A percentile compares a stretch with the other conserved stretches of the same genome.
Conservation (phyloP, 1,284 basidiomycete species). For the Macrocystidia cucumis region DNA sequence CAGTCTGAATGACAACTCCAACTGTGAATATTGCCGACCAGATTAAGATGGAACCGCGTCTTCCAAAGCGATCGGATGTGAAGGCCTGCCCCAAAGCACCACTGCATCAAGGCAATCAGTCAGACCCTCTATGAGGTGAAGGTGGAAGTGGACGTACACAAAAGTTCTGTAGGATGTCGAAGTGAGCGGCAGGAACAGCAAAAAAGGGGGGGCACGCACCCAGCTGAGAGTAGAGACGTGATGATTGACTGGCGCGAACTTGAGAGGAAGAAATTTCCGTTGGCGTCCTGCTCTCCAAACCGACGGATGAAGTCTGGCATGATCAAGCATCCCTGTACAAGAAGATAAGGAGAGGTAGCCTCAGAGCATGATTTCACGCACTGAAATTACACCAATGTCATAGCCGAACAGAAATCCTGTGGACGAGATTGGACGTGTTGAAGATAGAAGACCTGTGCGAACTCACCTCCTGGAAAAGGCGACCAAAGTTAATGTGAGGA, state of each 20-base stretch:
- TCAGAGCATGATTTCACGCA: conserved; percentile 13
- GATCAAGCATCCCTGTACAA: conserved; percentile 62
- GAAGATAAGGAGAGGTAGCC: conserved; percentile 1
- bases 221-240: conserved; percentile 72
- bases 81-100: conserved; percentile 71
- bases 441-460: conserved; percentile 3
- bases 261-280: conserved; percentile 47
- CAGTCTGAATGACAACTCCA: conserved; percentile 68
- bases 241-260: conserved; percentile 68
- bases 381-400: conserved; percentile 63
- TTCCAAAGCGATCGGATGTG: conserved; percentile 68
- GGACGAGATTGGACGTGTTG: conserved; percentile 4
- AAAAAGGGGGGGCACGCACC: conserved; percentile 29
- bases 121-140: conserved; percentile 1
- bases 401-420: conserved; percentile 60
- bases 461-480: conserved; percentile 17
- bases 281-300: conserved; percentile 48
- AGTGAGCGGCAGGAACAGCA: not conserved
- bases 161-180: conserved; percentile 38
- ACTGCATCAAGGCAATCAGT: conserved; percentile 20
- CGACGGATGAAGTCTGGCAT: conserved; percentile 71
- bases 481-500: conserved; percentile 4
- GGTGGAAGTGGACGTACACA: conserved; percentile 30
- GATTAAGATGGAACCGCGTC: conserved; percentile 65
- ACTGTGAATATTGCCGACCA: conserved; percentile 73